phyloP scores from a whole-genome alignment of 2,329 filamentous ascomycete species.

The Penicillium olsonii region DNA sequence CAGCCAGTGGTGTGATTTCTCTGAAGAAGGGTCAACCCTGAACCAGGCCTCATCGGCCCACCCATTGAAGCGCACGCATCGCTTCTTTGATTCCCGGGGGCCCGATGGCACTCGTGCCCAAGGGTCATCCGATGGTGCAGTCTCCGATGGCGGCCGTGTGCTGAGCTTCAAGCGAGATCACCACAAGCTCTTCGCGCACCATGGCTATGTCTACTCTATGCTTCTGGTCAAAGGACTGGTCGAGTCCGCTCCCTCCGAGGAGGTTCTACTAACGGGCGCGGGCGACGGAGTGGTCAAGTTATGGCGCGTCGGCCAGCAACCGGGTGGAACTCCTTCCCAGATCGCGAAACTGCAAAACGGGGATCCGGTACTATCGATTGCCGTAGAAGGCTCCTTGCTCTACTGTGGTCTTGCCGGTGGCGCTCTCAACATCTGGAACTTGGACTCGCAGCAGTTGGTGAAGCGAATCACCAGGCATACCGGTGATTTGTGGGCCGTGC shows the following conservation, averaged over 20 bases:
- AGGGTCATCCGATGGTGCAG: slow-evolving; percentile 56
- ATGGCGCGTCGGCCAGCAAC: slow-evolving; percentile 72
- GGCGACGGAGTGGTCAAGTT: slow-evolving; percentile 93
- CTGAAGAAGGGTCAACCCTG: slow-evolving; percentile 63
- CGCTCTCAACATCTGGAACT: slow-evolving; percentile 92
- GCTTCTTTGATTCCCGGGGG: slow-evolving; percentile 90
- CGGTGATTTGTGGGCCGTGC: slow-evolving; percentile 81
- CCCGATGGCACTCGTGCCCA: slow-evolving; percentile 80
- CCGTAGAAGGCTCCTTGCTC: slow-evolving; percentile 85
- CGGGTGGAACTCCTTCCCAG: slow-evolving; percentile 65
- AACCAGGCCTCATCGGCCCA: slow-evolving; percentile 67
- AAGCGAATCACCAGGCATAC: slow-evolving; percentile 80
- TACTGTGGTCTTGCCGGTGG: slow-evolving; percentile 88
- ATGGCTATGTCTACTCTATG: slow-evolving; percentile 97
- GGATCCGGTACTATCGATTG: slow-evolving; percentile 72
- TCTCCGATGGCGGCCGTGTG: slow-evolving; percentile 62
- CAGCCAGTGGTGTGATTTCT: slow-evolving; percentile 71
- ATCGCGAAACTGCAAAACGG: slow-evolving; percentile 67
- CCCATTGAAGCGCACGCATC: slow-evolving; percentile 74
- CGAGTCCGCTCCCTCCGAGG: slow-evolving; percentile 64
- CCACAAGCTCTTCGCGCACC: slow-evolving; percentile 87
- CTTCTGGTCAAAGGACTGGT: slow-evolving; percentile 75
- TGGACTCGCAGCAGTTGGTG: slow-evolving; percentile 89
- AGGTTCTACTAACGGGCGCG: slow-evolving; percentile 85
- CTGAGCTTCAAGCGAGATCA: slow-evolving; percentile 81